A percentile compares a stretch with the other conserved stretches of the same genome.
These are phyloP conservation scores for Penicillium riverlandense DNA, from an alignment of 495 filamentous ascomycete species.

Conservation along the genomic window DNA sequence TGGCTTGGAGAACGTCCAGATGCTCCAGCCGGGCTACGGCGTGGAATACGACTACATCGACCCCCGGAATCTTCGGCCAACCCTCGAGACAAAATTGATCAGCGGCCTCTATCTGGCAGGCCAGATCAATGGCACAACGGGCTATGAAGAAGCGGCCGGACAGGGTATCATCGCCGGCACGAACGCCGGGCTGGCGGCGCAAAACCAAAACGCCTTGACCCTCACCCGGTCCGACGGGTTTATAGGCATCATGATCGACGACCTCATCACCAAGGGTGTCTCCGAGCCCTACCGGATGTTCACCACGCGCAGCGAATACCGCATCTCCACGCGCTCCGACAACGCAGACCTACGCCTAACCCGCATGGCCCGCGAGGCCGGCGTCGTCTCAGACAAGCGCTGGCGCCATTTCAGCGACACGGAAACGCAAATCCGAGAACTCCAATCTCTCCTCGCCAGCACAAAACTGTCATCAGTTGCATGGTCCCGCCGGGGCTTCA, in stretches of 20 bases:
- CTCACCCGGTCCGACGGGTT: conserved; percentile 85
- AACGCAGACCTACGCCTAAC: conserved; percentile 91
- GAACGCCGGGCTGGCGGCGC: conserved; percentile 79
- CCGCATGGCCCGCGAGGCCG: conserved; percentile 63
- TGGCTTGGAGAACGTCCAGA: conserved; percentile 81
- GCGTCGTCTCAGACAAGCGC: conserved; percentile 70
- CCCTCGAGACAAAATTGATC: conserved; percentile 91
- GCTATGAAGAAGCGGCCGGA: conserved; percentile 93
- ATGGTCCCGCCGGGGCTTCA: conserved; percentile 67
- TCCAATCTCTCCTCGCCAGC: conserved; percentile 50
- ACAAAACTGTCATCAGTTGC: conserved; percentile 46
- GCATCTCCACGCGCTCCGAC: conserved; percentile 83
- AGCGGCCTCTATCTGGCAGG: conserved; percentile 86
- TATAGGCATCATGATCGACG: conserved; percentile 98
- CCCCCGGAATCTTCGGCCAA: conserved; percentile 75
- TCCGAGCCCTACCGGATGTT: conserved; percentile 99
- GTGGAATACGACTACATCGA: conserved; percentile 99
- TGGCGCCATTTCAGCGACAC: conserved; percentile 65
- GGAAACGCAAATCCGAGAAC: conserved; percentile 53
- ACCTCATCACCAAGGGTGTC: conserved; percentile 94
- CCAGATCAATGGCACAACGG: conserved; percentile 97
- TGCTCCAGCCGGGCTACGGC: conserved; percentile 95
- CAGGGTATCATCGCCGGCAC: conserved; percentile 91
- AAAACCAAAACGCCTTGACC: conserved; percentile 52
- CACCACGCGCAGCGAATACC: conserved; percentile 91